Percentiles rank a stretch among this genome's conserved stretches.
Evolutionary conservation across 495 filamentous ascomycete species (phyloP).

Genomic region (Platismatia glauca): DNA sequence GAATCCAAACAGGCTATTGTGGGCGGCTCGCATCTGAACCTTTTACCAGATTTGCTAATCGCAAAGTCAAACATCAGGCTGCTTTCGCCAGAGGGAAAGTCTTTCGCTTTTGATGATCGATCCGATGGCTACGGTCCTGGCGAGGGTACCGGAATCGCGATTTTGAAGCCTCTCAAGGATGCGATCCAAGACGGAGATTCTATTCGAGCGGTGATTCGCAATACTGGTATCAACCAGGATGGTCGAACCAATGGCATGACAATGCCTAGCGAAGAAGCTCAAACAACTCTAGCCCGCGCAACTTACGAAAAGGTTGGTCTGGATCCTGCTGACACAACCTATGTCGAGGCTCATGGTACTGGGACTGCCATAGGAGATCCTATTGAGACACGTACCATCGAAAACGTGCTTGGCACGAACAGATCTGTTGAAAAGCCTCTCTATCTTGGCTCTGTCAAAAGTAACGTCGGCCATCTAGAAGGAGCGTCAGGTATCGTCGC

Average conservation of each 20-base stretch:
- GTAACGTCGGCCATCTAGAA: slow-evolving; percentile 43
- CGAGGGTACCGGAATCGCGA: slow-evolving; percentile 41
- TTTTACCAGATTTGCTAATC: not conserved
- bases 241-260: slow-evolving; percentile 42
- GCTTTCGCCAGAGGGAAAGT: slow-evolving; percentile 29
- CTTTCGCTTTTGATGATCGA: slow-evolving; percentile 29
- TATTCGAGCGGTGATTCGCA: slow-evolving; percentile 38
- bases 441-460: slow-evolving; percentile 42
- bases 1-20: slow-evolving; percentile 37
- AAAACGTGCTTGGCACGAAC: not conserved
- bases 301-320: slow-evolving; percentile 41
- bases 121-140: slow-evolving; percentile 36
- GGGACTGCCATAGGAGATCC: slow-evolving; percentile 10
- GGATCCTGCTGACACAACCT: slow-evolving; percentile 35
- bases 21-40: slow-evolving; percentile 28
- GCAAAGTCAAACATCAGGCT: slow-evolving; percentile 22
- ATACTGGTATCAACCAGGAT: slow-evolving; percentile 30
- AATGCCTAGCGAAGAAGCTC: slow-evolving; percentile 45
- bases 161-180: slow-evolving; percentile 48
- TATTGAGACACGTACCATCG: not conserved
- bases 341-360: slow-evolving; percentile 34
- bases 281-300: slow-evolving; percentile 42
- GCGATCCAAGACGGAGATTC: slow-evolving; percentile 35
- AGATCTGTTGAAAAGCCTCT: slow-evolving; percentile 30
- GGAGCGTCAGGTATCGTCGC: slow-evolving; percentile 49